Evolutionary conservation across 306 rosid species (phyloP), one percentile per base, ranked within the genome.

Genomic region (Malus orientalis): DNA sequence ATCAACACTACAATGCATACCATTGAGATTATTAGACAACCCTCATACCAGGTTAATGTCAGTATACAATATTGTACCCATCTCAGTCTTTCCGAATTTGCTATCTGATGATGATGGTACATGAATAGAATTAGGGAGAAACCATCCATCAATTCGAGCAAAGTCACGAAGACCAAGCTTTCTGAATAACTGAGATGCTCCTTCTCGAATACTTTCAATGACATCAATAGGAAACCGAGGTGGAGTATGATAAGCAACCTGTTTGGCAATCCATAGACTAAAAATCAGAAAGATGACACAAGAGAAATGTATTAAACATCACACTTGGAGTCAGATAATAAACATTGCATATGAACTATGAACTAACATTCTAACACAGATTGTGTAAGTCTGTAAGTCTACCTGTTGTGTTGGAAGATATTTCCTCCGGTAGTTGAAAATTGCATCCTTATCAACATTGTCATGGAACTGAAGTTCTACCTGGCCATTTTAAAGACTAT

Each of bases 401-500:
- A 93, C 98, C 98, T 94, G 98, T 83, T 89, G 97, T 59, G 97
- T 94, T 47, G 98, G 98, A 79, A 94, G 97, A 84, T 94, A 94
- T 85, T 94, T 94, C 83, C 98, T 86, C 47, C 98, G 86, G 74
- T 90, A 94, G 80, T 94, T 94, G 81, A 94, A 94, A 85, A 94
- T 92, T 81, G 98, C 97, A 88, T 94, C 98, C 78, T 87, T 89
- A 75, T 92, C 97, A 79, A 75, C 86, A 77, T 74, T 76, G 36
- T 86, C 92, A 65, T 65, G 87, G 71, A 88, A 86, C 74, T 79
- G 95, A 80, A 94, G 96, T 85, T 94, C 90, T 69, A 94, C 96
- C 98, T 94, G 90, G 78, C 74, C 67, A 84, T 70, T 44, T 68
- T 62, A 86, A 81, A 83, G 42, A 61, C 53, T 58, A 44, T 7